These are phyloP conservation scores for Talaromyces borbonicus DNA, from an alignment of 495 filamentous ascomycete species.

Conservation along the genomic window DNA sequence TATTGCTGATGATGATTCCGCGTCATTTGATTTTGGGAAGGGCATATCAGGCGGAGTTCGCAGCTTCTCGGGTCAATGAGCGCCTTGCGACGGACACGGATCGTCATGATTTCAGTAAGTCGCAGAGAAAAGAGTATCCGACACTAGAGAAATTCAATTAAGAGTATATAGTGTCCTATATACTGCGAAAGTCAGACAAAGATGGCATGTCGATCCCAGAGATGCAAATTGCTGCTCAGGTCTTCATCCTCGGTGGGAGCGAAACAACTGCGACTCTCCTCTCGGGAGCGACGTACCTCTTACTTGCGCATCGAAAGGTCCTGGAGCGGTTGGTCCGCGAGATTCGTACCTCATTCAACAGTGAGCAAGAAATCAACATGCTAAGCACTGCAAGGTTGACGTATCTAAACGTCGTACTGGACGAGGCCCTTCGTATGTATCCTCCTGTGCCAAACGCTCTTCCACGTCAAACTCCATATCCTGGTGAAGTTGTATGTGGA, in stretches of 20 bases:
- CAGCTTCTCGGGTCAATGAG: too few relatives aligned
- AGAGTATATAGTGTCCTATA: too few relatives aligned
- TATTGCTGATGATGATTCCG: too few relatives aligned
- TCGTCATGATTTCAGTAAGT: too few relatives aligned
- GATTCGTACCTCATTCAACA: background rate
- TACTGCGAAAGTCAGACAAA: background rate
- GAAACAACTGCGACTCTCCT: background rate
- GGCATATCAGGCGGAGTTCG: too few relatives aligned
- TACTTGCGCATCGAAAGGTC: background rate
- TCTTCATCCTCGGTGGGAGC: background rate
- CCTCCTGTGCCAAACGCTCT: constrained; percentile 24
- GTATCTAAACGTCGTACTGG: constrained; percentile 31
- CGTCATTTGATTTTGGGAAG: too few relatives aligned
- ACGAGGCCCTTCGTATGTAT: constrained; percentile 35
- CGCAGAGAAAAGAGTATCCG: too few relatives aligned
- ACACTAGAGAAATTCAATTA: too few relatives aligned
- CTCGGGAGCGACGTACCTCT: background rate
- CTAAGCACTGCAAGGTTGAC: background rate
- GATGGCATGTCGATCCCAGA: background rate
- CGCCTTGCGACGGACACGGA: too few relatives aligned
- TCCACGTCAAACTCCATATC: constrained; percentile 16
- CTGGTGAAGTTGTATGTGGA: background rate
- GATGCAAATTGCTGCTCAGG: background rate
- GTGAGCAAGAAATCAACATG: background rate
- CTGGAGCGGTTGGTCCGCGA: background rate